phyloP scores from a whole-genome alignment of 23 red algal species.

The Chondrus crispus region DNA sequence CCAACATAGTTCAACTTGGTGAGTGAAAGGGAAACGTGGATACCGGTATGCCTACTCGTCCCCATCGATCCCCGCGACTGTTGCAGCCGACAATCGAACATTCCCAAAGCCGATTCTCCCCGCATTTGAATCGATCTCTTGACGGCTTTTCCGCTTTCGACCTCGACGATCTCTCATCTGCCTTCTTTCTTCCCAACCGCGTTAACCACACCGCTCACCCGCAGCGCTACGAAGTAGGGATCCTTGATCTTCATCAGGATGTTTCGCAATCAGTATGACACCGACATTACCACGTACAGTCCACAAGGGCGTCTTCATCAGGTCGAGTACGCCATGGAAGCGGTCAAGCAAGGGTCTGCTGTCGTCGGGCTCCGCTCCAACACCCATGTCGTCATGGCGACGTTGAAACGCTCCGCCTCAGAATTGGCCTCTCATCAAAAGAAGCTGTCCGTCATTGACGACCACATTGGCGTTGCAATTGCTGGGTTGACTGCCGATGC shows the following conservation, averaged over 20 bases:
- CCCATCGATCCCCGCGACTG: too few relatives aligned
- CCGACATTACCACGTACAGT: conserved; percentile 95
- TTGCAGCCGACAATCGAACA: too few relatives aligned
- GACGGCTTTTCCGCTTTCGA: too few relatives aligned
- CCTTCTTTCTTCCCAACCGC: too few relatives aligned
- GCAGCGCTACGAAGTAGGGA: neutral
- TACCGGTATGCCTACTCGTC: too few relatives aligned
- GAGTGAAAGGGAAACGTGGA: too few relatives aligned
- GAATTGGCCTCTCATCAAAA: conserved; percentile 94
- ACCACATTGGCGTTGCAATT: conserved; percentile 95
- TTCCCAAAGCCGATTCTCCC: too few relatives aligned
- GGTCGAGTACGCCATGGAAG: conserved; percentile 99
- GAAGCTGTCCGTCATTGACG: conserved; percentile 90
- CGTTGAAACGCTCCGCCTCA: conserved; percentile 90
- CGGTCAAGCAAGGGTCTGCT: conserved; percentile 98
- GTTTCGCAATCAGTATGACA: conserved; percentile 99
- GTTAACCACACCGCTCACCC: neutral
- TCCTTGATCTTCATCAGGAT: conserved; percentile 50
- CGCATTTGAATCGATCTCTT: too few relatives aligned
- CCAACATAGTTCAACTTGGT: too few relatives aligned
- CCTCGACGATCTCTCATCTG: too few relatives aligned
- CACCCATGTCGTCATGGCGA: conserved; percentile 93
- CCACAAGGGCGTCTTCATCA: conserved; percentile 96
- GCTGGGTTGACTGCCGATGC: conserved; percentile 94
- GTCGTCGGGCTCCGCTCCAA: conserved; percentile 83